Conservation (phyloP, 768 basidiomycete species). For the Mycena galericulata region DNA sequence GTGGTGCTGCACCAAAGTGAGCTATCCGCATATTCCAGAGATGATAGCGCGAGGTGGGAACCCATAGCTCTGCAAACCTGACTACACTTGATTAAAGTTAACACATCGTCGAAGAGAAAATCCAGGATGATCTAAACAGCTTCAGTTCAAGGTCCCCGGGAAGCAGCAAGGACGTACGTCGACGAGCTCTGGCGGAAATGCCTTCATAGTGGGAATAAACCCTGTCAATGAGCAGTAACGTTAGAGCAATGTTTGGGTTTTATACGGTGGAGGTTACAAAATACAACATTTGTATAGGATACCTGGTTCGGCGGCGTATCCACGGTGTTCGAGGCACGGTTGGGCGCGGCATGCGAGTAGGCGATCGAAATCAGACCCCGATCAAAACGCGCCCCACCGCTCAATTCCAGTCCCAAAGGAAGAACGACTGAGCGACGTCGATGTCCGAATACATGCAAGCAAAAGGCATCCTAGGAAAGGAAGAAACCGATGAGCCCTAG, state of each 20-base stretch:
- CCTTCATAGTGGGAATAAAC: background rate
- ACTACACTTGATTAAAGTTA: slow-evolving; percentile 2
- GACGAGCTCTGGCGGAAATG: background rate
- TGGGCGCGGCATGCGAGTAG: too few species aligned
- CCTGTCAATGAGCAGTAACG: background rate
- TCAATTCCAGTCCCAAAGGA: too few species aligned
- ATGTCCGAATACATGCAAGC: too few species aligned
- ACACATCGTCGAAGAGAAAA: slow-evolving; percentile 10
- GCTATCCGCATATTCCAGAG: background rate
- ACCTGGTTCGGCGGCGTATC: background rate
- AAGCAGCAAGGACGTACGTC: background rate
- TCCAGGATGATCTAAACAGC: slow-evolving; percentile 4
- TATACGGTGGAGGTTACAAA: background rate
- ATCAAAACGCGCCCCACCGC: too few species aligned
- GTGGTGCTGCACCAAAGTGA: background rate
- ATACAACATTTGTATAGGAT: background rate
- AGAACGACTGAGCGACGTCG: too few species aligned
- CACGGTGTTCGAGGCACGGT: background rate
- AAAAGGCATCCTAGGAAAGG: too few species aligned
- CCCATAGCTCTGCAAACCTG: slow-evolving; percentile 6
- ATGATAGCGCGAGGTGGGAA: slow-evolving; percentile 9
- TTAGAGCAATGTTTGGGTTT: background rate
- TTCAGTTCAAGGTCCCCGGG: too few species aligned
- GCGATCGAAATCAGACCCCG: too few species aligned
- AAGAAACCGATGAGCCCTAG: too few species aligned